Base-by-base conservation (phyloP, 768 basidiomycete genomes). In the Mycena pura region DNA sequence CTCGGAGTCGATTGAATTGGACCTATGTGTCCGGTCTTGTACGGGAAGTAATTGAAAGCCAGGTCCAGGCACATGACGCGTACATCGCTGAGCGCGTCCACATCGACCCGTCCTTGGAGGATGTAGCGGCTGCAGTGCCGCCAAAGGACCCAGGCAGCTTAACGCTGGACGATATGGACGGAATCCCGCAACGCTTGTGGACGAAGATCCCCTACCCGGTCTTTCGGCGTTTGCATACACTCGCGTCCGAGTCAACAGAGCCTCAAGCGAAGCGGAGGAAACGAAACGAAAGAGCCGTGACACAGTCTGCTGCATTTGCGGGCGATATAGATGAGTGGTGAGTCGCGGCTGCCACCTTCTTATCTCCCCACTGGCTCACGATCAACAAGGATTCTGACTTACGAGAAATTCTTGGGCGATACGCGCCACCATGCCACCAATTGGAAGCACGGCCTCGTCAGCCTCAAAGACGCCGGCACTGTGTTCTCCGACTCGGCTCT, bases 261-360 rank as follows among this genome's bases (percentile, higher is more conserved):
- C 40, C 52, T n/a, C 19, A 28, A 24, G 34, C 3, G 32, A 43
- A 54, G 27, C 9, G 43, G 9, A 40, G 32, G 41, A 54, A 44
- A 54, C 2, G 40, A 14, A 22, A n/a, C 40, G 17, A 8, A 5
- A 10, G 21, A 25, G 40, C 2, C 17, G 31, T n/a, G n/a, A n/a
- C n/a, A n/a, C n/a, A n/a, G n/a, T n/a, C n/a, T n/a, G n/a, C n/a
- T n/a, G n/a, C n/a, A n/a, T n/a, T n/a, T n/a, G 29, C 14, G n/a
- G 29, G 31, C 6, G 41, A 54, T 22, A 44, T 54, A 24, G 52
- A 54, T 19, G 52, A 54, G 19, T 54, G 52, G 52, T 54, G 40
- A n/a, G 52, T n/a, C n/a, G n/a, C n/a, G n/a, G n/a, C n/a, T n/a
- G n/a, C n/a, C n/a, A n/a, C n/a, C 19, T 24, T 44, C 24, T 31